Base-by-base conservation (phyloP, 805 yeast genomes). In the Aciculoconidium aculeatum region DNA sequence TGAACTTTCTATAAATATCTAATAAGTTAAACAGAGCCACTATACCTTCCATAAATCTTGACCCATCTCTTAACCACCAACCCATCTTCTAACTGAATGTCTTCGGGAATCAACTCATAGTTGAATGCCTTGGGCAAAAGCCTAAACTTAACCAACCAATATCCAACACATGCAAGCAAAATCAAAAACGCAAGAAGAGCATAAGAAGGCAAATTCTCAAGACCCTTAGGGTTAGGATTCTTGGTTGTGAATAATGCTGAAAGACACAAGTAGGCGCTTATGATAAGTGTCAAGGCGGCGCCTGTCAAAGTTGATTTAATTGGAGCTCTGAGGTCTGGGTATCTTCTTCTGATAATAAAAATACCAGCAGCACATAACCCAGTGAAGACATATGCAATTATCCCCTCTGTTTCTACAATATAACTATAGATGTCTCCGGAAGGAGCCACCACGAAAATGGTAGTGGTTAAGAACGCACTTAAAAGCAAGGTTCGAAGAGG, bases 351-450 rank as follows among this genome's bases (percentile, higher is more conserved):
- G 11, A 76, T 49, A 7, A 79, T 57, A 25, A 77, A 67, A 0
- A 80, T 45, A 0, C 87, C 88, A 6, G 72, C 35, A 0, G 80
- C 74, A 1, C 72, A 65, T 11, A 77, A 49, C 0, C 69, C 64
- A 11, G 72, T 52, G 34, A 76, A 76, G 0, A 70, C 37, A 39
- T 70, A 74, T 9, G 52, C 51, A 9, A 75, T 75, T 32, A 69
- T 72, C 13, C 75, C 64, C 40, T 73, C 80, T 32, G 70, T 47
- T 17, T 70, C 62, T 17, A 73, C 66, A 28, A 73, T 61, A 35
- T 69, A 73, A 33, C 65, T 65, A 43, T 72, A 73, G 11, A 71
- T 56, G 42, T 70, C 72, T 1, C 70, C 75, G 7, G 62, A 57
- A 6, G 77, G 76, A 2, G 65, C 43, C 6, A 45, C 21, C 2